Percentiles rank a stretch among this genome's conserved stretches.
Evolutionary conservation across 2,329 filamentous ascomycete species (phyloP).

Genomic region (Cercospora canescens): DNA sequence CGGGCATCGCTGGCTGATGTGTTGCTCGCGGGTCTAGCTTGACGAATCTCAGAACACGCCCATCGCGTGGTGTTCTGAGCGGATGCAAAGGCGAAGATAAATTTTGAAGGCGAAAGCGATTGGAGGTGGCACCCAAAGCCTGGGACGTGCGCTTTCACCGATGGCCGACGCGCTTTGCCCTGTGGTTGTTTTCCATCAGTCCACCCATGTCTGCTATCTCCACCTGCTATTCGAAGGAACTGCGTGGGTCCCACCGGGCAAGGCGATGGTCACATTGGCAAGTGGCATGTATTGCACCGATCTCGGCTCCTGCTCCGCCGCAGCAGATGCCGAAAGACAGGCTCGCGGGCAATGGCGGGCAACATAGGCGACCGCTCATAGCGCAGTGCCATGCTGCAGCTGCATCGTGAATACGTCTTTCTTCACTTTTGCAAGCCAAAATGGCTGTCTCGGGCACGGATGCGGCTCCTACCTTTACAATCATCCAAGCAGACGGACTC

Average conservation of each 20-base stretch:
- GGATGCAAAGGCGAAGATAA: not conserved
- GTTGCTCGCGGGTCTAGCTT: too few species aligned
- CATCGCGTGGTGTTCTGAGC: not conserved
- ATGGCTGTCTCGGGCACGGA: constrained; percentile 1
- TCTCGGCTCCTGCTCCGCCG: not conserved
- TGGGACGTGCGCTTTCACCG: not conserved
- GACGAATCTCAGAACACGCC: too few species aligned
- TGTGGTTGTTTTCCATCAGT: not conserved
- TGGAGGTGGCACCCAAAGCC: not conserved
- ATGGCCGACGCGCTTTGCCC: not conserved
- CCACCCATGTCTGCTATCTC: not conserved
- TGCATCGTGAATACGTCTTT: not conserved
- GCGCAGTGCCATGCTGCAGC: not conserved
- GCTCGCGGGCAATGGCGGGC: not conserved
- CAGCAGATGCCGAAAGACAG: not conserved
- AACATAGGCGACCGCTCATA: constrained; percentile 5
- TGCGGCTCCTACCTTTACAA: constrained; percentile 30
- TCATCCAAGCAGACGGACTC: constrained; percentile 34
- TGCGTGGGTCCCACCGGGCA: not conserved
- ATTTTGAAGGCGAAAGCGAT: not conserved
- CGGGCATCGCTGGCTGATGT: too few species aligned
- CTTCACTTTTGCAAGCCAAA: not conserved
- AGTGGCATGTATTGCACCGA: not conserved
- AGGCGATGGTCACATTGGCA: not conserved
- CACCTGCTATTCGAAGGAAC: not conserved